phyloP scores from a whole-genome alignment of 441 rosid species.

The Melianthus villosus region DNA sequence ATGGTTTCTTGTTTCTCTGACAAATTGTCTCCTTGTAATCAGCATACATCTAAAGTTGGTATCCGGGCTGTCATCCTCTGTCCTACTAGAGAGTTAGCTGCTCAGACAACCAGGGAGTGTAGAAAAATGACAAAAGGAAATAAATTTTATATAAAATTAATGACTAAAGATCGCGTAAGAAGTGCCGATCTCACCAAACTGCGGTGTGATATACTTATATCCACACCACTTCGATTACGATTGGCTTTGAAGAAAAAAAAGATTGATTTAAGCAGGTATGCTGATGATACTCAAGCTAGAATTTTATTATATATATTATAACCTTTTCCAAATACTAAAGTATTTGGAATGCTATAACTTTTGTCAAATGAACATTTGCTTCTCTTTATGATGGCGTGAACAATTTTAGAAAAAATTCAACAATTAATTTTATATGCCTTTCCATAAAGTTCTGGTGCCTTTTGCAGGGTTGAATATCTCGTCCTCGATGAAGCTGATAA shows the following conservation, averaged over 20 bases:
- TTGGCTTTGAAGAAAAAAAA: conserved; percentile 48
- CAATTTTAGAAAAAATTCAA: too few relatives aligned
- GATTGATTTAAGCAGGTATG: conserved; percentile 75
- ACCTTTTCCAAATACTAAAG: too few relatives aligned
- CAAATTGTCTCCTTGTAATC: conserved; percentile 6
- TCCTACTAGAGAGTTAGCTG: conserved; percentile 75
- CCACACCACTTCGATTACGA: conserved; percentile 66
- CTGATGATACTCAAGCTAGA: too few relatives aligned
- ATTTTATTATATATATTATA: too few relatives aligned
- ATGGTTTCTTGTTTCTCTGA: conserved; percentile 10
- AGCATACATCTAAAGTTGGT: conserved; percentile 50
- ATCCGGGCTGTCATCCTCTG: conserved; percentile 63
- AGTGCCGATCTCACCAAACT: conserved; percentile 45
- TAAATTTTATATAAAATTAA: conserved; percentile 42
- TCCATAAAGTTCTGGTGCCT: too few relatives aligned
- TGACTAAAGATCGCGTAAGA: conserved; percentile 62
- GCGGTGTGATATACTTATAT: conserved; percentile 60
- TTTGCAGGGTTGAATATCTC: conserved; percentile 71
- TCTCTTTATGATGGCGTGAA: too few relatives aligned
- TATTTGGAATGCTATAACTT: too few relatives aligned
- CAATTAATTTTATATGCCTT: too few relatives aligned
- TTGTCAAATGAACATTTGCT: too few relatives aligned
- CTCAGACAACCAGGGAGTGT: conserved; percentile 79
- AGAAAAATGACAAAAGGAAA: conserved; percentile 66
- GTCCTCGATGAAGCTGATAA: conserved; percentile 95